Base-by-base conservation (phyloP, 345 rosid genomes). In the Litchi chinensis region DNA sequence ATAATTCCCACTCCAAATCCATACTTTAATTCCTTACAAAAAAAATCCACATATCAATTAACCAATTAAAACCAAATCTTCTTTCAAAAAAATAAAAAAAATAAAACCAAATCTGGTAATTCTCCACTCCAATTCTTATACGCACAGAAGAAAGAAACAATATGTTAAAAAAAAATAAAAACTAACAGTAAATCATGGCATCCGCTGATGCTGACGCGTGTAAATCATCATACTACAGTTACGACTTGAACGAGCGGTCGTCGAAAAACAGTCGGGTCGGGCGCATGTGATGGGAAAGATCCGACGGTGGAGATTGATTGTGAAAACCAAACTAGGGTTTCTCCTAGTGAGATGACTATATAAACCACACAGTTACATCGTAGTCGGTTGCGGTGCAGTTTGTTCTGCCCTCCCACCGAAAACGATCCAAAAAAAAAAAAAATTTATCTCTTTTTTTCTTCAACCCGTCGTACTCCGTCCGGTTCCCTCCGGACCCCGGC, bases 311-410 rank as follows among this genome's bases (percentile, higher is more conserved):
- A 44, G 0, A 67, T 77, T 40, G 2, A 4, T 37, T 65, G 46
- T 54, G 62, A 40, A 3, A 16, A 39, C 7, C 12, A 24, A 39
- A 18, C 68, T 84, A 87, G 92, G 89, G 89, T 84, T 85, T 78
- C 73, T 5, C 15, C 10, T 56, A 75, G 24, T 54, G 21, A 54
- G 65, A 28, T 15, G 26, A 57, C 18, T 85, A 85, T 86, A 86
- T 82, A 90, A 82, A 0, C 78, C 1, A 1, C 32, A 69, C 84
- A 10, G 87, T 57, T 39, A 65, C 69, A 5, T 0, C 44, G 21
- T 9, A 2, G 28, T 44, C 82, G 83, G 84, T 69, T 69, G 93
- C 93, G 87, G 90, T 78, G 89, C 93, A 86, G 90, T 82, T 79
- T 18, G 50, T 54, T 79, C 93, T 86, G 92, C 86, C 91, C 89